Conservation (phyloP, 306 rosid species). For the Casuarina equisetifolia region DNA sequence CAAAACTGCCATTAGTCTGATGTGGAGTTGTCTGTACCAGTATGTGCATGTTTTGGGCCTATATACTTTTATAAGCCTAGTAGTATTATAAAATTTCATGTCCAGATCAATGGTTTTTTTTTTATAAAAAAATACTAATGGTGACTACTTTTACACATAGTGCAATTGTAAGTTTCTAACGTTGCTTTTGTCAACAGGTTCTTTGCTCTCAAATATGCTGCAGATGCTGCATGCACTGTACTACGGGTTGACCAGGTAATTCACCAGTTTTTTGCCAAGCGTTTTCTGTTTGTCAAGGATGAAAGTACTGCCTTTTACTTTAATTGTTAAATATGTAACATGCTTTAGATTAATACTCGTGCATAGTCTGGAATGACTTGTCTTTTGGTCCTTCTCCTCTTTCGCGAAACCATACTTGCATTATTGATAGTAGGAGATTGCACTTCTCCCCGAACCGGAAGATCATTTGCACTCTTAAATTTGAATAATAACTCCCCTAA, state of each 20-base stretch:
- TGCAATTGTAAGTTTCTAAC: not conserved
- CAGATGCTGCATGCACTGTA: constrained; percentile 97
- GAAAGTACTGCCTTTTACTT: not conserved
- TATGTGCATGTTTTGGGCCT: not conserved
- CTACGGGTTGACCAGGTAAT: constrained; percentile 94
- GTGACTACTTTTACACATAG: no score
- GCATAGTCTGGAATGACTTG: not conserved
- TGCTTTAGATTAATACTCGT: not conserved
- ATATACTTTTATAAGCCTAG: not conserved
- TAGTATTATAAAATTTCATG: not conserved
- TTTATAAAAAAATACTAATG: not conserved
- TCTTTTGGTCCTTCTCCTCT: not conserved
- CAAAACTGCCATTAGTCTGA: not conserved
- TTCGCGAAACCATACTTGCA: not conserved
- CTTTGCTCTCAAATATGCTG: constrained; percentile 90
- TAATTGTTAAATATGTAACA: not conserved
- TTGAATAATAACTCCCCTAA: not conserved
- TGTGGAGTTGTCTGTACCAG: not conserved
- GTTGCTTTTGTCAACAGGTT: constrained; percentile 41
- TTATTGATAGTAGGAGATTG: not conserved
- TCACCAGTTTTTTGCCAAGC: constrained; percentile 6
- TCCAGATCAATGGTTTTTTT: not conserved
- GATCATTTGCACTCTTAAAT: not conserved
- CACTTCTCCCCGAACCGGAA: no score
- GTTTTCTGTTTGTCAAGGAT: constrained; percentile 1